Evolutionary conservation across 208 protist genomes (phyloP).

Genomic region (Leishmania turanica): DNA sequence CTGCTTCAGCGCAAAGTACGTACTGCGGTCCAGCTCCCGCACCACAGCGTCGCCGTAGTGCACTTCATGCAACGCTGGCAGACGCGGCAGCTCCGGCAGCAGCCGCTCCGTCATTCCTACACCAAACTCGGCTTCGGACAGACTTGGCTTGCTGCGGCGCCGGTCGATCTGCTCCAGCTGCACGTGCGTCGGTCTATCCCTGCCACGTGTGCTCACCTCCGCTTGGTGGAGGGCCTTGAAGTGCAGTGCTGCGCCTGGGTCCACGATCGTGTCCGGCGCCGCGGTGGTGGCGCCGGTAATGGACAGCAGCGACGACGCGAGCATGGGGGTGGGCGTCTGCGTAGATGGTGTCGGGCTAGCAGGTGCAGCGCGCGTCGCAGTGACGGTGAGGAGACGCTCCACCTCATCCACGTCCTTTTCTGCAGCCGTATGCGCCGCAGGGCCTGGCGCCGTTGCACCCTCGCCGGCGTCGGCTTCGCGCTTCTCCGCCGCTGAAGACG

Average conservation of each 20-base stretch:
- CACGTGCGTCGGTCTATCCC: constrained; percentile 18
- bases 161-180: constrained; percentile 62
- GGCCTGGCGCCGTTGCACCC: neutral
- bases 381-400: constrained; percentile 22
- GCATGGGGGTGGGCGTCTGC: neutral
- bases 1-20: constrained; percentile 43
- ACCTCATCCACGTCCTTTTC: constrained; percentile 24
- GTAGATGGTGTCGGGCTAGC: neutral
- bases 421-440: neutral
- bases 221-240: constrained; percentile 22
- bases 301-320: neutral
- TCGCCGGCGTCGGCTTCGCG: neutral
- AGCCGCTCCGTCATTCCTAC: constrained; percentile 83
- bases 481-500: neutral
- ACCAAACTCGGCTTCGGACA: constrained; percentile 72
- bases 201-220: neutral
- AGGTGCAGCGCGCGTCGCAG: neutral
- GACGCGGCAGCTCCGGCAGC: constrained; percentile 68
- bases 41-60: constrained; percentile 84
- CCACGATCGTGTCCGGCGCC: neutral
- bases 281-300: neutral
- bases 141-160: constrained; percentile 64
- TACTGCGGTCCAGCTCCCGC: constrained; percentile 64
- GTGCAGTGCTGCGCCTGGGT: constrained; percentile 19
- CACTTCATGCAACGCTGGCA: constrained; percentile 78